Evolutionary conservation across 1,284 basidiomycete genomes (phyloP).

Genomic region (Naganishia sp.): DNA sequence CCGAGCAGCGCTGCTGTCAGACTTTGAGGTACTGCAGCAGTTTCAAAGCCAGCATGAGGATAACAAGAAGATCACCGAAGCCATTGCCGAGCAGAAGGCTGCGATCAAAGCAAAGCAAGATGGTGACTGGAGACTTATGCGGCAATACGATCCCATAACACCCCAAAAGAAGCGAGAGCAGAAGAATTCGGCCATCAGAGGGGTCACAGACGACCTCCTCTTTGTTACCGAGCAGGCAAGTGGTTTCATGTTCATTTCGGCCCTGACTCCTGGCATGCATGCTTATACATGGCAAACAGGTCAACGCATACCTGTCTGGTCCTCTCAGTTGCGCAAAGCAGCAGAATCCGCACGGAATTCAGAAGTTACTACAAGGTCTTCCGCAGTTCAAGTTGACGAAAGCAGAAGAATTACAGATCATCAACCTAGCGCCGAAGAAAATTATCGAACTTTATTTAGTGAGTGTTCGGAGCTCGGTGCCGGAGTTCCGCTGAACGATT

Average conservation of each 20-base stretch:
- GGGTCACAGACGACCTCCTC: slow-evolving; percentile 73
- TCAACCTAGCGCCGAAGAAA: slow-evolving; percentile 79
- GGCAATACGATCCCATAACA: slow-evolving; percentile 44
- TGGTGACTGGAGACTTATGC: slow-evolving; percentile 57
- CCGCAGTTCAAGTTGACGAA: slow-evolving; percentile 76
- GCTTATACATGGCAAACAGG: slow-evolving; percentile 55
- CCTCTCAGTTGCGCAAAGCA: slow-evolving; percentile 59
- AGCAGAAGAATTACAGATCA: slow-evolving; percentile 84
- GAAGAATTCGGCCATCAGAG: slow-evolving; percentile 48
- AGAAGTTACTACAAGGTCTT: slow-evolving; percentile 67
- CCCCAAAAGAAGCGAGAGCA: slow-evolving; percentile 55
- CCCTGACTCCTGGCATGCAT: too few relatives aligned
- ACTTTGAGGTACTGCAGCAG: slow-evolving; percentile 79
- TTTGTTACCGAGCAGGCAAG: slow-evolving; percentile 85
- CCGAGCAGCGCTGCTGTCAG: slow-evolving; percentile 76
- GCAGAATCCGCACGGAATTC: slow-evolving; percentile 69
- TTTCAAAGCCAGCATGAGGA: slow-evolving; percentile 69
- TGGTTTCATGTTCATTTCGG: slow-evolving; percentile 5
- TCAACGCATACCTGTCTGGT: slow-evolving; percentile 67
- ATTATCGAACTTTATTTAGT: slow-evolving; percentile 88
- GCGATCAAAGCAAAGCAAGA: slow-evolving; percentile 69
- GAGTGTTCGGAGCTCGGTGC: slow-evolving; percentile 48
- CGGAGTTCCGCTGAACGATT: neutral
- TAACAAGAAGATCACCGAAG: slow-evolving; percentile 66
- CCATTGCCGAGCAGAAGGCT: slow-evolving; percentile 57